phyloP scores from a whole-genome alignment of 352 stramenopile species.

The Elongisporangium prolatum region DNA sequence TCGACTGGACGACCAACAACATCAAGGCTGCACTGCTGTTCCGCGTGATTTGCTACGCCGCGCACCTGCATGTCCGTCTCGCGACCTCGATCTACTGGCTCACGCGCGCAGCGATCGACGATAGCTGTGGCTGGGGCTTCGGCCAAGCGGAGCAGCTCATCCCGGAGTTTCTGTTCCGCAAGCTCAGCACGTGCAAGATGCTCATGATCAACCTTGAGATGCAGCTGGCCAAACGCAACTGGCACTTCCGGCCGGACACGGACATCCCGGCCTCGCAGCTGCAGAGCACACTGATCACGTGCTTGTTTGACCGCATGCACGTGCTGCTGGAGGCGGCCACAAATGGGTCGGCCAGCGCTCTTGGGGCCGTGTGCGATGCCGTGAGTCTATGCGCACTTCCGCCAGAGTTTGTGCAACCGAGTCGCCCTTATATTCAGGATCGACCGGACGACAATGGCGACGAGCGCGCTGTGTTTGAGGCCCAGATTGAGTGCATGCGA shows the following conservation, averaged over 20 bases:
- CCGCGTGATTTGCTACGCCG: conserved; percentile 64
- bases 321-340: conserved; percentile 36
- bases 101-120: conserved; percentile 66
- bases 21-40: conserved; percentile 75
- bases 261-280: conserved; percentile 59
- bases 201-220: conserved; percentile 82
- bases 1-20: conserved; percentile 69
- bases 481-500: conserved; percentile 67
- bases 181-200: conserved; percentile 78
- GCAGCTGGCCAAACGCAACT: conserved; percentile 60
- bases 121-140: conserved; percentile 78
- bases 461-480: conserved; percentile 48
- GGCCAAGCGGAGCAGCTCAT: conserved; percentile 72
- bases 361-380: conserved; percentile 61
- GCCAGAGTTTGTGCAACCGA: conserved; percentile 33
- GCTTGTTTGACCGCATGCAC: conserved; percentile 56
- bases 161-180: conserved; percentile 71
- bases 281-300: conserved; percentile 57
- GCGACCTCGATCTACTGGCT: conserved; percentile 80
- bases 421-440: conserved; percentile 28
- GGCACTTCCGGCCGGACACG: conserved; percentile 52
- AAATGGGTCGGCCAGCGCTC: conserved; percentile 20
- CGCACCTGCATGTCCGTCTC: conserved; percentile 73
- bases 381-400: conserved; percentile 41
- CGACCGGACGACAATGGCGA: conserved; percentile 17